These are phyloP conservation scores for Reticulascus tulasneorum DNA, from an alignment of 2,329 filamentous ascomycete genomes.

Conservation along the genomic window DNA sequence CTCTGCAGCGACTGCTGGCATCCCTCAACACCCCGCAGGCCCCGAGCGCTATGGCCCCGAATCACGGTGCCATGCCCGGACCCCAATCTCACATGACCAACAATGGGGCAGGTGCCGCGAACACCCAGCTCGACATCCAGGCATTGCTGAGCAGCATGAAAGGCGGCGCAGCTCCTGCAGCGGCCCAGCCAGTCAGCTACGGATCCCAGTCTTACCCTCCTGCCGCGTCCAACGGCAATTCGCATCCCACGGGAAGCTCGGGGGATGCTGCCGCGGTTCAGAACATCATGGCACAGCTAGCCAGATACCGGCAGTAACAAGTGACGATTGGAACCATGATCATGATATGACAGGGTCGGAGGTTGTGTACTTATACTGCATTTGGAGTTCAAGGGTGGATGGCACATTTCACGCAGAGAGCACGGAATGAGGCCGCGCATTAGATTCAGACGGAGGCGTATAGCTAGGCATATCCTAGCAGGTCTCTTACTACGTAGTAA, in stretches of 20 bases:
- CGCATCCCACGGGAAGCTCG: conserved; percentile 26
- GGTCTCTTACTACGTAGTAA: no score
- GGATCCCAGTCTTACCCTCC: conserved; percentile 21
- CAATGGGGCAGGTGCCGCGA: conserved; percentile 20
- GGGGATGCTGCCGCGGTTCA: conserved; percentile 59
- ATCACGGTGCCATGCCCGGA: conserved; percentile 14
- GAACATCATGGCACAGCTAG: conserved; percentile 71
- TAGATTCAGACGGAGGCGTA: no score
- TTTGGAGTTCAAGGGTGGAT: no score
- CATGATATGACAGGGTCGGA: conserved; percentile 9
- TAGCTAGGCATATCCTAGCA: no score
- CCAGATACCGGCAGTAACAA: conserved; percentile 55
- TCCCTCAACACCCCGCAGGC: conserved; percentile 26
- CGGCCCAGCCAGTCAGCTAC: conserved; percentile 23
- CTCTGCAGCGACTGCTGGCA: conserved; percentile 66
- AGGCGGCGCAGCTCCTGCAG: conserved; percentile 16
- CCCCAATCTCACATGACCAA: no score
- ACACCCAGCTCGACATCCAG: conserved; percentile 39
- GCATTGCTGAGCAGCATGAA: conserved; percentile 40
- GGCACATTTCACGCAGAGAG: no score
- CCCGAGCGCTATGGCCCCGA: conserved; percentile 7
- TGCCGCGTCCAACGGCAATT: conserved; percentile 21
- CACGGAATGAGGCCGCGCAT: no score
- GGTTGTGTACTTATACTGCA: conserved; percentile 6
- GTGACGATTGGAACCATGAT: background rate